Conservation (phyloP, 2,329 filamentous ascomycete genomes). For the Fusarium verticillioides region DNA sequence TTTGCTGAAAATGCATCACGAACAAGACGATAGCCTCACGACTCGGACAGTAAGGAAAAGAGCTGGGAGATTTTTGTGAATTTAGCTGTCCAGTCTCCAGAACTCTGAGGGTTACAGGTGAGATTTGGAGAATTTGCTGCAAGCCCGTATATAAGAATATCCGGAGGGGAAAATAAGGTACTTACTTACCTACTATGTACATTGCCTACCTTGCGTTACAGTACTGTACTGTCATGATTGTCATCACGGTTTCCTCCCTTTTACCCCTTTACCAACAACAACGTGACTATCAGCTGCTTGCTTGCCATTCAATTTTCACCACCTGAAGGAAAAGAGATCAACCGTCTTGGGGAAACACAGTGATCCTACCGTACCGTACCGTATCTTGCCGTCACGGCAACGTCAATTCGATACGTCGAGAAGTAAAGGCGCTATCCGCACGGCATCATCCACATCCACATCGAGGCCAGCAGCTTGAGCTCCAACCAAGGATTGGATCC, state of each 20-base stretch:
- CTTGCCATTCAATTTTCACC: not conserved
- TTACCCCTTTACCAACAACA: conserved; percentile 12
- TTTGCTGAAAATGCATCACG: conserved; percentile 13
- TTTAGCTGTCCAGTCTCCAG: not conserved
- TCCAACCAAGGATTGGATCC: conserved; percentile 14
- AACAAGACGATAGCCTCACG: conserved; percentile 2
- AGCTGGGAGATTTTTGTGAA: not conserved
- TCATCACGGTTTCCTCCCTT: not conserved
- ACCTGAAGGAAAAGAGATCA: not conserved
- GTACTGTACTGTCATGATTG: not conserved
- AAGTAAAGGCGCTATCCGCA: conserved; percentile 21
- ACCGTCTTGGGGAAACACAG: not conserved
- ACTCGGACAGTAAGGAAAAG: not conserved
- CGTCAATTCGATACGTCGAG: conserved; percentile 24
- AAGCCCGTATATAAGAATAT: conserved; percentile 38
- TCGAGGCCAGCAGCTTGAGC: not conserved
- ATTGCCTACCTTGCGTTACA: not conserved
- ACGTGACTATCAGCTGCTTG: conserved; percentile 38
- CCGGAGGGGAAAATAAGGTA: not conserved
- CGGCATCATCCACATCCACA: conserved; percentile 24
- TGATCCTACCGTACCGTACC: not conserved
- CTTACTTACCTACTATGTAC: not conserved
- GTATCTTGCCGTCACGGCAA: conserved; percentile 29
- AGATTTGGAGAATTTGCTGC: not conserved
- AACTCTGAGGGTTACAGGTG: not conserved